Conservation (phyloP, 139 green algal genomes). For the Chlorella sp. region DNA sequence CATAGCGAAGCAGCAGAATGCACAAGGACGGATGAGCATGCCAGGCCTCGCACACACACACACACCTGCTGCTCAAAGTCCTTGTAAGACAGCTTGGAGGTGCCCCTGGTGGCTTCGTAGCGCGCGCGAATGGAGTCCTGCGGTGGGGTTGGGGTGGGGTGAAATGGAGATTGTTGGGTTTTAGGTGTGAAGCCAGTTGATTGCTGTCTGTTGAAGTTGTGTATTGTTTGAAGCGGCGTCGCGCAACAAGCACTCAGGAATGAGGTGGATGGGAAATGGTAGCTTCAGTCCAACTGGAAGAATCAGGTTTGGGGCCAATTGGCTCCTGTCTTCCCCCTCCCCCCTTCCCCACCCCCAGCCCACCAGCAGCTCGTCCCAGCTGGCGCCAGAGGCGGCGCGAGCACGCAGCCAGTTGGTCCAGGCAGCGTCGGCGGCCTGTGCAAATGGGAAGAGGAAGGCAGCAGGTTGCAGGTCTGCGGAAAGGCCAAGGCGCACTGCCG, state of each 20-base stretch:
- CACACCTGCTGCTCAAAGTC: slow-evolving; percentile 29
- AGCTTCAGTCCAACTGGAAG: too few species aligned
- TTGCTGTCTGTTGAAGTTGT: too few species aligned
- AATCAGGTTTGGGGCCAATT: too few species aligned
- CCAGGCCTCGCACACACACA: not conserved
- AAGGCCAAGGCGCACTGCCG: too few species aligned
- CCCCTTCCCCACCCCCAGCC: not conserved
- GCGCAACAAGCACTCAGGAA: too few species aligned
- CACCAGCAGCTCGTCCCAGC: slow-evolving; percentile 32
- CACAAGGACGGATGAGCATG: not conserved
- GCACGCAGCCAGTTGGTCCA: slow-evolving; percentile 32
- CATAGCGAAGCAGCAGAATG: not conserved
- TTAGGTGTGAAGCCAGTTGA: too few species aligned
- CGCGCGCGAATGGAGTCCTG: slow-evolving; percentile 1
- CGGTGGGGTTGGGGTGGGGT: not conserved
- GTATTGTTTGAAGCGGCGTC: too few species aligned
- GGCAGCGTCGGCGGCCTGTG: slow-evolving; percentile 8
- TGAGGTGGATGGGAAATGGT: too few species aligned
- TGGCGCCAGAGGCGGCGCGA: slow-evolving; percentile 6
- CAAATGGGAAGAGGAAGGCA: too few species aligned
- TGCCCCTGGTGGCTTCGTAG: slow-evolving; percentile 18
- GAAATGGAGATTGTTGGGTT: not conserved
- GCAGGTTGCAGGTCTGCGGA: not conserved
- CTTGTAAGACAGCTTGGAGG: slow-evolving; percentile 16
- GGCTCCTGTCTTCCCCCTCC: too few species aligned